Conservation (phyloP, 768 basidiomycete genomes). For the Amanita polypyramis region DNA sequence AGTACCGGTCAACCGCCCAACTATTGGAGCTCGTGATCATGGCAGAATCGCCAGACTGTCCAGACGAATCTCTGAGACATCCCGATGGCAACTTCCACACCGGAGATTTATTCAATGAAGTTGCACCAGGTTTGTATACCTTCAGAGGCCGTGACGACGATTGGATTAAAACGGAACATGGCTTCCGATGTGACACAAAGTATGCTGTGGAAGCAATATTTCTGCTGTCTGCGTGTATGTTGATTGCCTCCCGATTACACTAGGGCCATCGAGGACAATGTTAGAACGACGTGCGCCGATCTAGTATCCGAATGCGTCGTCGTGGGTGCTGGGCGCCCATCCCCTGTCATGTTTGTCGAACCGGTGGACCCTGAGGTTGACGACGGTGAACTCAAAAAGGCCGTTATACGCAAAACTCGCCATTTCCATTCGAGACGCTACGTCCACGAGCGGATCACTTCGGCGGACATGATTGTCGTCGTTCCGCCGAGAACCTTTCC, state of each 20-base stretch:
- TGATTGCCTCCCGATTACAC: neutral
- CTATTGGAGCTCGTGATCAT: constrained; percentile 65
- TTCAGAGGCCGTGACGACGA: constrained; percentile 72
- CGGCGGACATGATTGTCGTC: constrained; percentile 53
- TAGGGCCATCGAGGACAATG: constrained; percentile 71
- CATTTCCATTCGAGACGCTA: constrained; percentile 69
- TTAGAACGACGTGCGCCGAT: constrained; percentile 50
- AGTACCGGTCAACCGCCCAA: constrained; percentile 43
- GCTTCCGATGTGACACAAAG: constrained; percentile 71
- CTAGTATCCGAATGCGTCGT: constrained; percentile 68
- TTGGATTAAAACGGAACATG: constrained; percentile 79
- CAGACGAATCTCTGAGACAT: constrained; percentile 43
- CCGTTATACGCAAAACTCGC: constrained; percentile 62
- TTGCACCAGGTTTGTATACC: constrained; percentile 43
- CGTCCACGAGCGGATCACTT: constrained; percentile 68
- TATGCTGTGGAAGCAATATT: constrained; percentile 17
- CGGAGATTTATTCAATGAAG: constrained; percentile 71
- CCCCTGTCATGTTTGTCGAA: constrained; percentile 69
- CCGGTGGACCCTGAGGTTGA: constrained; percentile 37
- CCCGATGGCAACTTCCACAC: constrained; percentile 70
- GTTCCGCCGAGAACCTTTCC: constrained; percentile 60
- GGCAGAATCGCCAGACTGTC: constrained; percentile 59
- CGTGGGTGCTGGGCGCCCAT: constrained; percentile 67
- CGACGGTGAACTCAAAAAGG: constrained; percentile 50
- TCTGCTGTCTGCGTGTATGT: neutral